Percentiles rank a stretch among this genome's conserved stretches.
These are phyloP conservation scores for Aspergillus melleus DNA, from an alignment of 2,329 filamentous ascomycete species.

Conservation along the genomic window DNA sequence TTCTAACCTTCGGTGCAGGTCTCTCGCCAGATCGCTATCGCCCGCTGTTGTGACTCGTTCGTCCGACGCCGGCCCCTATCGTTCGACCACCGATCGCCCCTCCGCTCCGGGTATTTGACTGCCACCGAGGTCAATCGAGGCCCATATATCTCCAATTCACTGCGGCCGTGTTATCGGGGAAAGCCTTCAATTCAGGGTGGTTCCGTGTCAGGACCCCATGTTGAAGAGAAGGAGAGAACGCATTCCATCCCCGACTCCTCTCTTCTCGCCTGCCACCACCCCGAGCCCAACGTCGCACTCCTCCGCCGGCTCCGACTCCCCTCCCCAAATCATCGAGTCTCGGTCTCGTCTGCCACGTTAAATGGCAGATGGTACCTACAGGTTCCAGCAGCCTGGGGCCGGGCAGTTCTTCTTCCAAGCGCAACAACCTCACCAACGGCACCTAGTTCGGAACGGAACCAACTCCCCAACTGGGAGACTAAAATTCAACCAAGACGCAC, in stretches of 20 bases:
- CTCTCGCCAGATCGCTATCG: constrained; percentile 16
- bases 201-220: constrained; percentile 45
- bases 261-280: constrained; percentile 25
- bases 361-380: constrained; percentile 58
- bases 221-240: constrained; percentile 52
- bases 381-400: constrained; percentile 55
- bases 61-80: constrained; percentile 22
- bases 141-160: constrained; percentile 15
- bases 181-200: constrained; percentile 26
- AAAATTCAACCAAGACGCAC: constrained; percentile 49
- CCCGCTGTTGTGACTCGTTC: constrained; percentile 30
- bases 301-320: constrained; percentile 26
- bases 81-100: constrained; percentile 21
- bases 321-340: constrained; percentile 34
- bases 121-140: constrained; percentile 12
- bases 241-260: constrained; percentile 38
- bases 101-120: constrained; percentile 7
- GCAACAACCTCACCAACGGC: constrained; percentile 46
- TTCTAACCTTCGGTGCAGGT: constrained; percentile 17
- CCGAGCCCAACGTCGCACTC: constrained; percentile 23
- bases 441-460: constrained; percentile 47
- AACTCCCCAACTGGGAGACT: constrained; percentile 47
- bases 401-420: constrained; percentile 51
- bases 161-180: constrained; percentile 18
- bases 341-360: constrained; percentile 51